A percentile compares a stretch with the other conserved stretches of the same genome.
These are phyloP conservation scores for Torrubiella hemipterigena DNA, from an alignment of 2,329 filamentous ascomycete genomes.

Conservation along the genomic window DNA sequence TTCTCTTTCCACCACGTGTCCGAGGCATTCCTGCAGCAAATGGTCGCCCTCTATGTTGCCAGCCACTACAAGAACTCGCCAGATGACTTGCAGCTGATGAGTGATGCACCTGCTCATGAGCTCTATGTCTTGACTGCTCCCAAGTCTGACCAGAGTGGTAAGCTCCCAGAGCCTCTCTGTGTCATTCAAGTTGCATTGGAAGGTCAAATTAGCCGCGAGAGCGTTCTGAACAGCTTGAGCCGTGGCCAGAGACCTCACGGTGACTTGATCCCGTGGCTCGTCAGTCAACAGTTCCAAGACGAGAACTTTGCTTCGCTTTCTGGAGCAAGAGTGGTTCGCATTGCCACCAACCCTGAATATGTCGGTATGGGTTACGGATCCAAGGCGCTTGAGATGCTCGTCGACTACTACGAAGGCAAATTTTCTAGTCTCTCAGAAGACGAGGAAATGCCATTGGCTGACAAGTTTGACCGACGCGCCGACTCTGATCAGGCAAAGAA, in stretches of 20 bases:
- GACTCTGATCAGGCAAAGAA: conserved; percentile 69
- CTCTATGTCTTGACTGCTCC: conserved; percentile 89
- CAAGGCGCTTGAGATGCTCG: conserved; percentile 73
- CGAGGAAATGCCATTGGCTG: conserved; percentile 36
- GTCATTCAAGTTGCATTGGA: conserved; percentile 92
- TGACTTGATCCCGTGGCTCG: conserved; percentile 93
- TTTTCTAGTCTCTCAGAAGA: conserved; percentile 76
- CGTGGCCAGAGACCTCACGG: conserved; percentile 81
- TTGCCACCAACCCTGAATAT: conserved; percentile 94
- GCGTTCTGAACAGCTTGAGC: conserved; percentile 79
- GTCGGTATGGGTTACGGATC: conserved; percentile 86
- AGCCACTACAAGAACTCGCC: conserved; percentile 98
- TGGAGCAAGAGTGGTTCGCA: conserved; percentile 82
- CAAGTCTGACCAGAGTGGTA: conserved; percentile 61
- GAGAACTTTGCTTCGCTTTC: conserved; percentile 91
- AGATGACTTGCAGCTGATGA: conserved; percentile 97
- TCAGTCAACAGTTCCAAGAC: conserved; percentile 96
- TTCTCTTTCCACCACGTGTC: conserved; percentile 97
- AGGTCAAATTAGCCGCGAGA: conserved; percentile 87
- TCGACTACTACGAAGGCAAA: conserved; percentile 90
- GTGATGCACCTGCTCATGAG: conserved; percentile 91
- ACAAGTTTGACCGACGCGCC: conserved; percentile 64
- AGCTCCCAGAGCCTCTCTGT: conserved; percentile 83
- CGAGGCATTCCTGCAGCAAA: conserved; percentile 93
- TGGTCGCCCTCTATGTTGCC: conserved; percentile 95